Evolutionary conservation across 345 rosid species (phyloP).

Genomic region (Reutealis trisperma): DNA sequence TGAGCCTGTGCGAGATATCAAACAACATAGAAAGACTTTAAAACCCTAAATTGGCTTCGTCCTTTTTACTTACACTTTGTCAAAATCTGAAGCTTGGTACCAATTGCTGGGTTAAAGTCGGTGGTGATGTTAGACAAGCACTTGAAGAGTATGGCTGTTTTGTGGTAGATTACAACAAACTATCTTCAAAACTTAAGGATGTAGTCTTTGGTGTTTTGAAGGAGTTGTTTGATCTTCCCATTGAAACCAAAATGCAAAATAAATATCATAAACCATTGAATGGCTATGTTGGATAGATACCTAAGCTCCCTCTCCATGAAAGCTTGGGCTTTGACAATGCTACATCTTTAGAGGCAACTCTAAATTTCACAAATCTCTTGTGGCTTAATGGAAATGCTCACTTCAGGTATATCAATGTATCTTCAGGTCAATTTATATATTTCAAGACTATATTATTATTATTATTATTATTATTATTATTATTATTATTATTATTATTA

Average conservation of each 20-base stretch:
- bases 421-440: background rate
- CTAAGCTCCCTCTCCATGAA: slow-evolving; percentile 65
- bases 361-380: slow-evolving; percentile 53
- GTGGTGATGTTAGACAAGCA: slow-evolving; percentile 47
- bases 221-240: slow-evolving; percentile 64
- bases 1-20: no score
- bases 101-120: slow-evolving; percentile 37
- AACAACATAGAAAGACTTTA: no score
- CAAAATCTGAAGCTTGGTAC: slow-evolving; percentile 54
- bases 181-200: slow-evolving; percentile 33
- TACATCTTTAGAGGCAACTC: slow-evolving; percentile 38
- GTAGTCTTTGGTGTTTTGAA: slow-evolving; percentile 40
- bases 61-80: no score
- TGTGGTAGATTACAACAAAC: slow-evolving; percentile 38
- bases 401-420: slow-evolving; percentile 47
- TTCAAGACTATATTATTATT: background rate
- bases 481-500: background rate
- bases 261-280: slow-evolving; percentile 54
- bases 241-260: slow-evolving; percentile 56
- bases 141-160: slow-evolving; percentile 74
- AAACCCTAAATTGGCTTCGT: no score
- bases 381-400: slow-evolving; percentile 66
- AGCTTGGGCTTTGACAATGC: slow-evolving; percentile 70
- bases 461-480: no score
- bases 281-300: slow-evolving; percentile 67